A percentile compares a stretch with the other conserved stretches of the same genome.
Evolutionary conservation across 2,329 filamentous ascomycete genomes (phyloP).

Genomic region (Drechmeria coniospora): DNA sequence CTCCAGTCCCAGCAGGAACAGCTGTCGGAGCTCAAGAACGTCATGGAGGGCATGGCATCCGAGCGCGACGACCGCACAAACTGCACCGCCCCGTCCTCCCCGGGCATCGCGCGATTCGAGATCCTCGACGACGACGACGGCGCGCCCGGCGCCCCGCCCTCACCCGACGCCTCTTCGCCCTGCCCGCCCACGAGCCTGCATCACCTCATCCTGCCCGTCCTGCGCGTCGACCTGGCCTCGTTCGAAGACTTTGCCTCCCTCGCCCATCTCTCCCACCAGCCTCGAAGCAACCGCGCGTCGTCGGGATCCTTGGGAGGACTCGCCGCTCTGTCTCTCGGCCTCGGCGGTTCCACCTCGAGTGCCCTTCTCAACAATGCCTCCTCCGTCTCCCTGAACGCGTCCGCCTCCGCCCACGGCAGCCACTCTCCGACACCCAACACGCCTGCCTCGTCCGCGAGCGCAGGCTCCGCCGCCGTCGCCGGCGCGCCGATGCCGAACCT

Average conservation of each 20-base stretch:
- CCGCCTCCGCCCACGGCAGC: conserved; percentile 31
- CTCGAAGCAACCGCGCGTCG: conserved; percentile 48
- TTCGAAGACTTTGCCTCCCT: conserved; percentile 79
- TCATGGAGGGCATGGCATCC: conserved; percentile 74
- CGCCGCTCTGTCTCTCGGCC: conserved; percentile 25
- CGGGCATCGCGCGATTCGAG: conserved; percentile 58
- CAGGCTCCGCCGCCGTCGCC: conserved; percentile 21
- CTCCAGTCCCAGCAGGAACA: conserved; percentile 88
- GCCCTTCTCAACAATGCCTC: conserved; percentile 42
- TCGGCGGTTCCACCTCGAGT: conserved; percentile 31
- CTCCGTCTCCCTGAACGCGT: conserved; percentile 38
- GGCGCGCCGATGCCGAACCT: conserved; percentile 39
- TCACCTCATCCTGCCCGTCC: conserved; percentile 67
- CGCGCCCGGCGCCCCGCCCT: conserved; percentile 16
- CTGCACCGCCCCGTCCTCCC: conserved; percentile 69
- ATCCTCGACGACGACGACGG: conserved; percentile 27
- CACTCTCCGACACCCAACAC: conserved; percentile 44
- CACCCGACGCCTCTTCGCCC: conserved; percentile 31
- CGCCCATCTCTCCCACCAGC: conserved; percentile 48
- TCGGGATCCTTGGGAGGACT: conserved; percentile 50
- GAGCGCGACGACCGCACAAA: conserved; percentile 58
- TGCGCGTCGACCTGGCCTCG: conserved; percentile 65
- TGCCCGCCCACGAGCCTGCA: conserved; percentile 57
- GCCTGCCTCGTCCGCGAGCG: conserved; percentile 36
- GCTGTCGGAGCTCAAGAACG: conserved; percentile 73